Evolutionary conservation across 2,329 filamentous ascomycete species (phyloP), one percentile per base, ranked within the genome.

Genomic region (Diaporthe helianthi): DNA sequence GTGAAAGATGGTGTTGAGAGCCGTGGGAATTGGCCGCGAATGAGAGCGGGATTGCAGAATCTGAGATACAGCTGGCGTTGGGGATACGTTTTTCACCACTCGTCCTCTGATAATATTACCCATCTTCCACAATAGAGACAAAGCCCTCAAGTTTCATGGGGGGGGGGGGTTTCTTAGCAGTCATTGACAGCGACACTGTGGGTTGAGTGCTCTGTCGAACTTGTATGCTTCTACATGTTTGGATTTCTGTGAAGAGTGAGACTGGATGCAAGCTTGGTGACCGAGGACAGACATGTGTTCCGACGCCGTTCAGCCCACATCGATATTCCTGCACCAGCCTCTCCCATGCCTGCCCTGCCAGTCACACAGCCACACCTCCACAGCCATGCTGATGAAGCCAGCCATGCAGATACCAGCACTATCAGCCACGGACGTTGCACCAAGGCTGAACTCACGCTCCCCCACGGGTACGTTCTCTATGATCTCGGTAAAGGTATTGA

Each of bases 401-500:
- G 95, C 95, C 15, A 97, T 86, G 76, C 93, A 97, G 41, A 98
- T 97, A 0, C 96, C 95, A 0, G 84, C 94, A 49, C 93, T 96
- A 78, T 98, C 96, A 77, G 93, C 97, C 49, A 98, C 95, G 31
- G 92, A 97, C 3, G 94, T 96, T 0, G 94, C 95, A 0, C 93
- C 90, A 1, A 99, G 82, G 70, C 93, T 97, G 76, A 98, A 98
- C 80, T 99, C 96, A 7, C 95, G 87, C 65, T 98, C 94, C 38
- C 89, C 87, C 5, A 86, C 83, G 0, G 90, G 89, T 1, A 98
- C 90, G 8, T 90, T 89, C 75, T 98, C 93, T 78, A 93, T 91
- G 71, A 99, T 98, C 77, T 97, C 93, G 0, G 94, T 93, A 79
- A 98, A 99, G 0, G 94, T 97, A 76, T 95, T 97, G 70, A 98